Evolutionary conservation across 2,329 filamentous ascomycete genomes (phyloP).

Genomic region (Orbilia brochopaga): DNA sequence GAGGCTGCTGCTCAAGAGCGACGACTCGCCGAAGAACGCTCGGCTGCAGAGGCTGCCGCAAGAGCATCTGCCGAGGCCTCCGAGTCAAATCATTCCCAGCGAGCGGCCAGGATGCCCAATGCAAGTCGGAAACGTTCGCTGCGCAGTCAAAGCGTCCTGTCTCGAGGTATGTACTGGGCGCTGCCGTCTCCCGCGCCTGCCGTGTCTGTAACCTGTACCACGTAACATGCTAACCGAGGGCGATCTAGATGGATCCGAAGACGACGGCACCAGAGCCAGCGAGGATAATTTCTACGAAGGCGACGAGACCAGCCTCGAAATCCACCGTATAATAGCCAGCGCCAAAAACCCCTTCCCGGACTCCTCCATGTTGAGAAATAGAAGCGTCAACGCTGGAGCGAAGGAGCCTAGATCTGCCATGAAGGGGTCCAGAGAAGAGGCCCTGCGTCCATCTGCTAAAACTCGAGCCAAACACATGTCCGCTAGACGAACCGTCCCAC

Average conservation of each 20-base stretch:
- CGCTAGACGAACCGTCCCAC: conserved; percentile 20
- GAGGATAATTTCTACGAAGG: conserved; percentile 43
- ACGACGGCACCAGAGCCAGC: neutral
- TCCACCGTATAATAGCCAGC: conserved; percentile 42
- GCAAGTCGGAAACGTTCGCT: conserved; percentile 31
- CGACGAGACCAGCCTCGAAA: conserved; percentile 45
- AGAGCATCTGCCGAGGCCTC: conserved; percentile 1
- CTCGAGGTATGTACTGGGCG: conserved; percentile 35
- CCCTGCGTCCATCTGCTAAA: conserved; percentile 42
- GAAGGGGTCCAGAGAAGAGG: conserved; percentile 45
- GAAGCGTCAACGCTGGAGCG: conserved; percentile 33
- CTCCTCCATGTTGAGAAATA: conserved; percentile 34
- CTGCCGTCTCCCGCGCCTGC: too few relatives aligned
- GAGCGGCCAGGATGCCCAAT: conserved; percentile 15
- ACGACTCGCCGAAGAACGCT: conserved; percentile 36
- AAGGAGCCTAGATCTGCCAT: conserved; percentile 44
- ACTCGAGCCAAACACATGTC: conserved; percentile 33
- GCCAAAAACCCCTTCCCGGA: conserved; percentile 36
- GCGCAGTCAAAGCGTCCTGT: conserved; percentile 44
- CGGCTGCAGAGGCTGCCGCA: conserved; percentile 15
- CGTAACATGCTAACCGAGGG: neutral
- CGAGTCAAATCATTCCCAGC: conserved; percentile 4
- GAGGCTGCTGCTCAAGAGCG: conserved; percentile 43
- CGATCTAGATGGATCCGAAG: conserved; percentile 12
- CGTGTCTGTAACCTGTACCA: neutral